These are phyloP conservation scores for Yamadazyma laniorum DNA, from an alignment of 805 yeast species.

Conservation along the genomic window DNA sequence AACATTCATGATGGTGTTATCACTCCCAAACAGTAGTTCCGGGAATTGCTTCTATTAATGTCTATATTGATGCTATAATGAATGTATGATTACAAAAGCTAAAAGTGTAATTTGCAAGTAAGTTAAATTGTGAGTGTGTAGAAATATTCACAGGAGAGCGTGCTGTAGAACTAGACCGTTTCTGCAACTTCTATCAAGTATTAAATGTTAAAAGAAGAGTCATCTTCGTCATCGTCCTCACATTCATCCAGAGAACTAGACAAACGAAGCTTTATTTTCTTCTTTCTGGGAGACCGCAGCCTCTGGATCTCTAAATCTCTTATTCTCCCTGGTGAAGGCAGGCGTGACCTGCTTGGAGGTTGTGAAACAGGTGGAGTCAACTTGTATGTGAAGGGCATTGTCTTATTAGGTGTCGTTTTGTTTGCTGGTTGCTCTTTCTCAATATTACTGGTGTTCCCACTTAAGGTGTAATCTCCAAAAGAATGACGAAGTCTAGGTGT, in stretches of 20 bases:
- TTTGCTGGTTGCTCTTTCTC: neutral
- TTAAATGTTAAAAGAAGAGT: too few relatives aligned
- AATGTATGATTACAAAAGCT: too few relatives aligned
- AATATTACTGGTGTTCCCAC: neutral
- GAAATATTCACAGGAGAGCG: too few relatives aligned
- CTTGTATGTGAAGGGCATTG: neutral
- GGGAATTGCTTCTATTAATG: neutral
- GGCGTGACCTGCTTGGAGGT: constrained; percentile 2
- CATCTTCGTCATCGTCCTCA: neutral
- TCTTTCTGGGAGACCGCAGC: constrained; percentile 7
- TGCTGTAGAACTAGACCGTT: too few relatives aligned
- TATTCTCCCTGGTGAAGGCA: constrained; percentile 12
- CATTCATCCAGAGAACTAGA: neutral
- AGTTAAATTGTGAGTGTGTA: too few relatives aligned
- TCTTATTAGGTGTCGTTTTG: neutral
- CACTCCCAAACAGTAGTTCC: constrained; percentile 40
- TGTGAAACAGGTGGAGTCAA: neutral
- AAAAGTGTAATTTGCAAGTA: too few relatives aligned
- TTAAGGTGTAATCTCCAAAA: neutral
- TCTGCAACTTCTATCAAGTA: too few relatives aligned
- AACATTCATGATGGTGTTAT: constrained; percentile 63
- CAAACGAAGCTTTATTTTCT: neutral
- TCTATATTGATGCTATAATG: neutral
- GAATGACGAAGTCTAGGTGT: neutral
- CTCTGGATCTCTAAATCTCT: constrained; percentile 12